Evolutionary conservation across 2,329 filamentous ascomycete genomes (phyloP), one percentile per base, ranked within the genome.

Genomic region (Tolypocladium capitatum): DNA sequence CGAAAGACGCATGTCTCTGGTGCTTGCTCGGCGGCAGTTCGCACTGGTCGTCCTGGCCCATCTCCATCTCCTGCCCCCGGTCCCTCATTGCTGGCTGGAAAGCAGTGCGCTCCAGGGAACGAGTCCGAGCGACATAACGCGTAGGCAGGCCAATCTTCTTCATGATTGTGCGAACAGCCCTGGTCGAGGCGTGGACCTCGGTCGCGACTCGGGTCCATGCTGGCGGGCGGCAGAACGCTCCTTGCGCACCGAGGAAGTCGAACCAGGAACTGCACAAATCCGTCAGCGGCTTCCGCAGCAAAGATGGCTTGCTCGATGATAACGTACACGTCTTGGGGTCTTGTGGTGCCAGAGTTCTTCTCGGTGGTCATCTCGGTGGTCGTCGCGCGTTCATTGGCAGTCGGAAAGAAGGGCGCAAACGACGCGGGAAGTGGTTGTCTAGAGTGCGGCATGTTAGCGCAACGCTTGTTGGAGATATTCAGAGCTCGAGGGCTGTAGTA

Each of bases 31-130:
- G 7, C 4, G 44, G 51, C 43, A 30, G 33, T 21, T 27, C 48
- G 49, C 27, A 51, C 46, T 35, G 46, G 46, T 28, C 47, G 38
- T 44, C 33, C 34, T 34, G 41, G 27, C 31, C 30, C 16, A n/a
- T 41, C 4, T n/a, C 14, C 7, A n/a, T n/a, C 9, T 32, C n/a
- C 38, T 42, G 45, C 21, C 24, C 32, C 28, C 3, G 4, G 10
- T 14, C 7, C 24, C 8, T 28, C 24, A 16, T 18, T 24, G 38
- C 16, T n/a, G n/a, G 9, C 24, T 41, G 24, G 16, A 10, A 11
- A 28, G 2, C 36, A 40, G 36, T 16, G 13, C 6, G 24, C 18
- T 16, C 27, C 20, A n/a, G 30, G 28, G 27, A 36, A 14, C 35
- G 32, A 13, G 21, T 38, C 11, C 16, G 41, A 24, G n/a, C 4